Conservation (phyloP, 164 flowering plant genomes). For the Annona squamosa region DNA sequence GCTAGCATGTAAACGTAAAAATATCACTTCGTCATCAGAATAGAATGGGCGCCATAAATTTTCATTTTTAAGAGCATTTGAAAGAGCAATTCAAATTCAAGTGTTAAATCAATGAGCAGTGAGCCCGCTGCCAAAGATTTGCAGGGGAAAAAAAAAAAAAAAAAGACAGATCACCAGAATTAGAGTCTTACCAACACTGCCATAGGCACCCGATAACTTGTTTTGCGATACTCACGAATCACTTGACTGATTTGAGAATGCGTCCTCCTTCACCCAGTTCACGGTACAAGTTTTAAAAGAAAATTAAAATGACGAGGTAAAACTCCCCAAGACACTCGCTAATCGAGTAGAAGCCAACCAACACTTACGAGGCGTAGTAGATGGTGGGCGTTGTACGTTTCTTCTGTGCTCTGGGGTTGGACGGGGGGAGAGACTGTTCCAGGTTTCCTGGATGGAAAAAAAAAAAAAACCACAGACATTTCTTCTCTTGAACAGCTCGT, state of each 20-base stretch:
- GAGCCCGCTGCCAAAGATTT: too few species aligned
- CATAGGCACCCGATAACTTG: constrained; percentile 89
- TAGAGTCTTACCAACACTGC: constrained; percentile 61
- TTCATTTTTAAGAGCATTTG: too few species aligned
- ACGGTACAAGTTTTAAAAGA: background rate
- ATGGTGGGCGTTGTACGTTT: constrained; percentile 47
- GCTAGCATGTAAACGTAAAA: too few species aligned
- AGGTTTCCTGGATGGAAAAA: constrained; percentile 3
- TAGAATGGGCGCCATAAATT: too few species aligned
- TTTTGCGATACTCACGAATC: constrained; percentile 77
- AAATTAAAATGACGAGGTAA: constrained; percentile 10
- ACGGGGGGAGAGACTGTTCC: constrained; percentile 26
- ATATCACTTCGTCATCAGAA: too few species aligned
- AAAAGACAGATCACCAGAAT: too few species aligned
- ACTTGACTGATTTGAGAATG: constrained; percentile 91
- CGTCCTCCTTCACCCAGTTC: constrained; percentile 55
- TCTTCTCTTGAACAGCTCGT: too few species aligned
- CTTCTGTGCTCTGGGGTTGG: constrained; percentile 29
- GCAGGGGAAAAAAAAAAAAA: too few species aligned
- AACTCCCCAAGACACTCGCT: background rate
- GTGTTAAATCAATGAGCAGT: too few species aligned
- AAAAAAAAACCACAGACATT: too few species aligned
- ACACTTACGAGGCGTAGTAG: constrained; percentile 75
- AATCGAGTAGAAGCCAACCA: background rate
- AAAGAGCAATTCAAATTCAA: too few species aligned